These are phyloP conservation scores for Arctostaphylos glauca DNA, from an alignment of 148 eudicot species.

Conservation along the genomic window DNA sequence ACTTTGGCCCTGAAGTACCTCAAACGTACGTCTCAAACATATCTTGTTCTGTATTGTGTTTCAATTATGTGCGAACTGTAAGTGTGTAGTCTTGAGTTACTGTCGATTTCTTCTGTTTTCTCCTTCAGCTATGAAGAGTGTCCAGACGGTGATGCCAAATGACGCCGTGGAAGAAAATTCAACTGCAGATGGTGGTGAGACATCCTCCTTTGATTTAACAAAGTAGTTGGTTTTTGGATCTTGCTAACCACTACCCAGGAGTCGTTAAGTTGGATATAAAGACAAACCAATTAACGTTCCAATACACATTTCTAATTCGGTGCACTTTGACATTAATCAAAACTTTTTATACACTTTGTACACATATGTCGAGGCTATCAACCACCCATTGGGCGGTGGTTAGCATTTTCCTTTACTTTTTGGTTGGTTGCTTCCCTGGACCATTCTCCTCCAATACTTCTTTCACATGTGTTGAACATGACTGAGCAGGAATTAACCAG, in stretches of 20 bases:
- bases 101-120: constrained; percentile 9
- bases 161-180: constrained; percentile 27
- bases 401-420: background rate
- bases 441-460: background rate
- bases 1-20: constrained; percentile 62
- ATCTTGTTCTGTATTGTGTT: background rate
- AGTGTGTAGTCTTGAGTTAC: background rate
- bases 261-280: background rate
- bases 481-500: constrained; percentile 30
- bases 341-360: background rate
- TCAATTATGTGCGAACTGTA: background rate
- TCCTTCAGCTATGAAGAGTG: constrained; percentile 56
- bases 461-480: background rate
- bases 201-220: background rate
- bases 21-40: constrained; percentile 49
- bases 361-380: background rate
- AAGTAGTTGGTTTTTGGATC: background rate
- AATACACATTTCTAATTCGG: background rate
- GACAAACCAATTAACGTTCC: background rate
- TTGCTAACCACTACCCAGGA: background rate
- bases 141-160: constrained; percentile 41
- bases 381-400: background rate
- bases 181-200: constrained; percentile 30
- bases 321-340: background rate
- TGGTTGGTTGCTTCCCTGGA: constrained; percentile 2